phyloP scores from a whole-genome alignment of 1,139 yeast genomes.

The Wickerhamomyces sp. region DNA sequence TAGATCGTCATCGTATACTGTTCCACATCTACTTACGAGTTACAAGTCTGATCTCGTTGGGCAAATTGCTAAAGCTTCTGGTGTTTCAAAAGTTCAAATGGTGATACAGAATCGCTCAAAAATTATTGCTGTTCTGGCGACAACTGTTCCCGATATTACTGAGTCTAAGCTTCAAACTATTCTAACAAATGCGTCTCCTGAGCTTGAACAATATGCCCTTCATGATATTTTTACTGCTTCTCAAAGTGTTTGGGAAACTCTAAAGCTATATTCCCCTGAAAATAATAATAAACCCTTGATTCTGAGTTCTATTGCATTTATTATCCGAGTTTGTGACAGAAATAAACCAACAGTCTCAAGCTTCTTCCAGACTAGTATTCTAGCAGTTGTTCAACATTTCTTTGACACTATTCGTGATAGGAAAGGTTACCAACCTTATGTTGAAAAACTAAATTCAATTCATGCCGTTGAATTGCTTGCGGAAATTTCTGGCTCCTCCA shows the following conservation, averaged over 20 bases:
- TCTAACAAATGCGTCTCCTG: slow-evolving; percentile 50
- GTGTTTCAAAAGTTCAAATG: slow-evolving; percentile 11
- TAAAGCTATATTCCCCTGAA: slow-evolving; percentile 22
- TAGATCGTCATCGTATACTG: slow-evolving; percentile 68
- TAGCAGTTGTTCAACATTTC: slow-evolving; percentile 76
- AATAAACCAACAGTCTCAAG: slow-evolving; percentile 22
- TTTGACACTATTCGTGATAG: slow-evolving; percentile 76
- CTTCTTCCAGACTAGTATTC: slow-evolving; percentile 52
- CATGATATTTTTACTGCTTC: slow-evolving; percentile 34
- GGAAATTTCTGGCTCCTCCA: slow-evolving; percentile 52
- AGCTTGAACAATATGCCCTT: slow-evolving; percentile 24
- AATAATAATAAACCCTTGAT: slow-evolving; percentile 24
- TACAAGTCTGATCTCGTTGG: slow-evolving; percentile 60
- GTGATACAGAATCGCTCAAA: slow-evolving; percentile 31
- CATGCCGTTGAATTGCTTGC: slow-evolving; percentile 71
- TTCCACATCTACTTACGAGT: slow-evolving; percentile 70
- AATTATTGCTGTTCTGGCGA: slow-evolving; percentile 43
- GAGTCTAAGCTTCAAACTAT: slow-evolving; percentile 50
- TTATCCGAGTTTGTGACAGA: slow-evolving; percentile 20
- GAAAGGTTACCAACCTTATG: slow-evolving; percentile 64
- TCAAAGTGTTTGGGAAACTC: slow-evolving; percentile 25
- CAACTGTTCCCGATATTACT: slow-evolving; percentile 33
- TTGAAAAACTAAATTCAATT: slow-evolving; percentile 69
- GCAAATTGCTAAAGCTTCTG: slow-evolving; percentile 42
- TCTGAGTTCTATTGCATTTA: slow-evolving; percentile 25